These are phyloP conservation scores for Bipolaris bicolor DNA, from an alignment of 2,329 filamentous ascomycete species.

Conservation along the genomic window DNA sequence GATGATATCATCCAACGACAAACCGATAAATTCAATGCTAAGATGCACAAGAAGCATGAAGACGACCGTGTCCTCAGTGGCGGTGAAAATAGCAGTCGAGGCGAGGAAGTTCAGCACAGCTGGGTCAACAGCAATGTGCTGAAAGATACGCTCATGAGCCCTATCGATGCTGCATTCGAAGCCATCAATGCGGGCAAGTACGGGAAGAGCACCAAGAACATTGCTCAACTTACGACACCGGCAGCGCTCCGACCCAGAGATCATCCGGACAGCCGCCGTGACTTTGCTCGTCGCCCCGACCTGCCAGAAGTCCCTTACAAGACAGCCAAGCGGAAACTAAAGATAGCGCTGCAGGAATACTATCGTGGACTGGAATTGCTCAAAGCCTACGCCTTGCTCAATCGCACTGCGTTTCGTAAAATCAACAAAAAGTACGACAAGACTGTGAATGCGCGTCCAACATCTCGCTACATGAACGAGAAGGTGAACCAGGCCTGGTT, in stretches of 20 bases:
- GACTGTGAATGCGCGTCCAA: constrained; percentile 76
- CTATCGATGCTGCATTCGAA: constrained; percentile 52
- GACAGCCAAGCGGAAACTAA: constrained; percentile 88
- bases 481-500: constrained; percentile 92
- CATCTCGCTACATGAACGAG: constrained; percentile 83
- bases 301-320: constrained; percentile 74
- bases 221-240: constrained; percentile 47
- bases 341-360: constrained; percentile 88
- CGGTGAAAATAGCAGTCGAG: constrained; percentile 28
- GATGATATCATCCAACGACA: constrained; percentile 69
- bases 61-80: constrained; percentile 20
- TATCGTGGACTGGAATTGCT: constrained; percentile 90
- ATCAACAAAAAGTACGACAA: constrained; percentile 99
- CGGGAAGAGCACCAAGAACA: constrained; percentile 61
- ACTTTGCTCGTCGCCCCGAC: constrained; percentile 51
- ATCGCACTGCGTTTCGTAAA: constrained; percentile 92
- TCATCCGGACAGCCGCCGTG: constrained; percentile 45
- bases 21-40: constrained; percentile 42
- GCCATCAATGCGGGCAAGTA: constrained; percentile 53
- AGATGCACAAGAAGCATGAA: constrained; percentile 27
- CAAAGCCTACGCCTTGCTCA: constrained; percentile 88
- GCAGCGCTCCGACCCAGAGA: constrained; percentile 49
- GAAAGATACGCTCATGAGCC: constrained; percentile 35
- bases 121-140: constrained; percentile 19
- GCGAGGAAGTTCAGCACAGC: constrained; percentile 27